Base-by-base conservation (phyloP, 2,329 filamentous ascomycete species). In the Penicillium sp. region DNA sequence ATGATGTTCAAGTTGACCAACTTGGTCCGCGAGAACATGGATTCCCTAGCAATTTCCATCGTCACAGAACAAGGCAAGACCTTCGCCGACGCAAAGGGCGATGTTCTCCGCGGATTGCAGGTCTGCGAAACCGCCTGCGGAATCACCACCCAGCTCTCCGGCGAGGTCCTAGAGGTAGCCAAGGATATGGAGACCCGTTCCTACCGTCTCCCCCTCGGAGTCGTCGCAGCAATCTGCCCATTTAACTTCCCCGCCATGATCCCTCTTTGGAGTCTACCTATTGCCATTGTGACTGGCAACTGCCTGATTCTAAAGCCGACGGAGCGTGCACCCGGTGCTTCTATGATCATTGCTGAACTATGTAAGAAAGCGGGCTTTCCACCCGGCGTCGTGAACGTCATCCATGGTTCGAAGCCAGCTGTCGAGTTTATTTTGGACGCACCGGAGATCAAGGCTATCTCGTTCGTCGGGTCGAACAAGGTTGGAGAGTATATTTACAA, bases 371-470 rank as follows among this genome's bases (percentile, higher is more conserved):
- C 78, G 39, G 78, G 78, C 37, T 79, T 46, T 7, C 44, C 44
- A 2, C 44, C 44, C 1, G 44, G 44, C 32, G 44, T 46, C 13
- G 44, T 46, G 2, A 46, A 46, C 3, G 44, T 46, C 13, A 32
- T 41, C 6, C 44, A 46, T n/a, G 44, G 44, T 9, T 81, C 67
- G 76, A 76, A 65, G 78, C 80, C 2, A 2, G 34, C 44, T 4
- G 80, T 83, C 38, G 78, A 83, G 66, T 83, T 82, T 68, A 80
- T 84, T 61, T 73, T 84, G 55, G 80, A 83, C 56, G 78, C 81
- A 63, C 80, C 81, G 3, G 70, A 72, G 50, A 82, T 83, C 72
- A 83, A 82, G 70, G 81, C 81, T 44, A 75, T 84, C 56, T 78
- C 74, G 60, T 84, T 84, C 57, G 80, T 84, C n/a, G 81, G 81